Percentiles rank a stretch among this genome's conserved stretches.
Conservation (phyloP, 768 basidiomycete species). For the Heimioporus sp. region DNA sequence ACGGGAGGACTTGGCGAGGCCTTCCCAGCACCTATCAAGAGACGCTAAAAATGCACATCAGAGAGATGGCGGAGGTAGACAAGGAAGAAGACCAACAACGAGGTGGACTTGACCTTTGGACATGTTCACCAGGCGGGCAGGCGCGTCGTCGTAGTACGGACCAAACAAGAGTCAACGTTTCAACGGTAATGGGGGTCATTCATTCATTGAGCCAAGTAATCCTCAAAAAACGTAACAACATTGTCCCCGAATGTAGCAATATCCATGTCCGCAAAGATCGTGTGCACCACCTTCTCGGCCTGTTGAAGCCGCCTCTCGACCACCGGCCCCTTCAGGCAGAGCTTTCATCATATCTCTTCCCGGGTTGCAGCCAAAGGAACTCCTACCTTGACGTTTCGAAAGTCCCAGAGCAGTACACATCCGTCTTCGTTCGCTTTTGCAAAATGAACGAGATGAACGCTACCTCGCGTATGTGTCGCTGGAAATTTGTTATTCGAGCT, state of each 20-base stretch:
- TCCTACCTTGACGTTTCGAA: slow-evolving; percentile 45
- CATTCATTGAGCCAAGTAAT: slow-evolving; percentile 24
- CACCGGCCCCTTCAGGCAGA: slow-evolving; percentile 34
- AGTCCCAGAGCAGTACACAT: slow-evolving; percentile 47
- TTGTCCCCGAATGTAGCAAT: slow-evolving; percentile 41
- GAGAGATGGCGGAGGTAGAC: slow-evolving; percentile 5
- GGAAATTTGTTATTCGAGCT: slow-evolving; percentile 22
- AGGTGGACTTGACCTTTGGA: slow-evolving; percentile 73
- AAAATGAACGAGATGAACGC: slow-evolving; percentile 40
- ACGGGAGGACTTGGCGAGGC: slow-evolving; percentile 96
- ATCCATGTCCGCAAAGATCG: slow-evolving; percentile 38
- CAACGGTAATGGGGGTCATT: not conserved
- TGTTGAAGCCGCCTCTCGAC: slow-evolving; percentile 32
- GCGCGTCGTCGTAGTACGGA: slow-evolving; percentile 1
- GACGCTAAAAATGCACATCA: slow-evolving; percentile 48
- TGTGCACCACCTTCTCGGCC: slow-evolving; percentile 38
- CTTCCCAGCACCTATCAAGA: slow-evolving; percentile 90
- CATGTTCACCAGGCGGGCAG: slow-evolving; percentile 38
- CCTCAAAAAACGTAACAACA: slow-evolving; percentile 38
- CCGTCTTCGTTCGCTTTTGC: slow-evolving; percentile 47
- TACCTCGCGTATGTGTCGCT: slow-evolving; percentile 37
- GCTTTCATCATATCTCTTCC: slow-evolving; percentile 18
- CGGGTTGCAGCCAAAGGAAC: slow-evolving; percentile 7
- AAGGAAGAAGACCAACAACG: slow-evolving; percentile 53
- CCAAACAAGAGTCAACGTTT: slow-evolving; percentile 25